Percentiles rank a stretch among this genome's conserved stretches.
Conservation (phyloP, 306 rosid genomes). For the Pachyrhizus erosus region DNA sequence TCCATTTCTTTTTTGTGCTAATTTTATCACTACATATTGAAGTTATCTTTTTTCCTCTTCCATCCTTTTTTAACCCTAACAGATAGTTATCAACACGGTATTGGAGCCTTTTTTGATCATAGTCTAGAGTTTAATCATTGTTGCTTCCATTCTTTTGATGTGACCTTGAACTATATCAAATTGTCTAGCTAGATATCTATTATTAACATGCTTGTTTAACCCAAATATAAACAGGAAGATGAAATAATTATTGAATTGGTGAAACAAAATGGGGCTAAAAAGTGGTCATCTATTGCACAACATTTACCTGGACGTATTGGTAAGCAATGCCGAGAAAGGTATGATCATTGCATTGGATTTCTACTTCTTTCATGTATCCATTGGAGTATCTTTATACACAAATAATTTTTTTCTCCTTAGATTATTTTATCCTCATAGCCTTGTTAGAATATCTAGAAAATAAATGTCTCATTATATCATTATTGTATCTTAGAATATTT, state of each 20-base stretch:
- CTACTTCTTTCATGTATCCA: constrained; percentile 23
- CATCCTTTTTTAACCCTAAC: neutral
- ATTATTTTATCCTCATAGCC: neutral
- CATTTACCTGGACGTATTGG: constrained; percentile 98
- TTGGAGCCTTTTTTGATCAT: neutral
- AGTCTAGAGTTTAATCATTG: constrained; percentile 2
- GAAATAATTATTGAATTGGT: constrained; percentile 80
- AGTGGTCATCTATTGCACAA: constrained; percentile 93
- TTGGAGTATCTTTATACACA: neutral
- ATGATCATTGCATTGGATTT: constrained; percentile 38
- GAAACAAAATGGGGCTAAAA: constrained; percentile 83
- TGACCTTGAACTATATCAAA: neutral
- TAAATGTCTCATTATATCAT: neutral
- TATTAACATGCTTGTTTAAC: constrained; percentile 37
- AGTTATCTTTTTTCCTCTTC: neutral
- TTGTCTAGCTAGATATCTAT: constrained; percentile 20
- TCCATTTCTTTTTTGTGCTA: constrained; percentile 12
- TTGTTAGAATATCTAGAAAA: constrained; percentile 4
- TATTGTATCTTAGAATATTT: neutral
- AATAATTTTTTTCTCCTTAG: neutral
- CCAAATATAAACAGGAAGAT: constrained; percentile 76
- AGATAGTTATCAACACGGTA: neutral
- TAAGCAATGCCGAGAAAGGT: constrained; percentile 99
- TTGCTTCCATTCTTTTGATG: neutral
- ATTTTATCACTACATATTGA: neutral